Conservation (phyloP, 2,329 filamentous ascomycete genomes). For the Aspergillus pseudotamarii region DNA sequence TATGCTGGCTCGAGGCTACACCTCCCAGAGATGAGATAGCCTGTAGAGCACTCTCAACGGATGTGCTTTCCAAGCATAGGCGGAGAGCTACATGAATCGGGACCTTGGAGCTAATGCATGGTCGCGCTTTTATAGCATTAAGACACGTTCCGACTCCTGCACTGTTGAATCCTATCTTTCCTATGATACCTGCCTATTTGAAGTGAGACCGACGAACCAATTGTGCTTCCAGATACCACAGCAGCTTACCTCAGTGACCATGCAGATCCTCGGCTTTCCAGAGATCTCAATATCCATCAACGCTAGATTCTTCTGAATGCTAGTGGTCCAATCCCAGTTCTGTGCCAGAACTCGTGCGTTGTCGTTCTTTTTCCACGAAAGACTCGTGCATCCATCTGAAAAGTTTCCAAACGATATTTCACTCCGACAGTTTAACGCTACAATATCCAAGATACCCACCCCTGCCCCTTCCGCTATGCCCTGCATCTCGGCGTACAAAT, state of each 20-base stretch:
- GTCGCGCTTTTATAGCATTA: slow-evolving; percentile 63
- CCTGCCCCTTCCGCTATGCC: slow-evolving; percentile 59
- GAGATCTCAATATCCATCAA: slow-evolving; percentile 50
- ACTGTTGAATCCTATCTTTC: slow-evolving; percentile 67
- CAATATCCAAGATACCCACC: slow-evolving; percentile 53
- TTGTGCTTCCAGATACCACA: background rate
- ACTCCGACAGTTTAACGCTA: slow-evolving; percentile 62
- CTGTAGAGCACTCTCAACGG: slow-evolving; percentile 50
- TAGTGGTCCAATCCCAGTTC: slow-evolving; percentile 63
- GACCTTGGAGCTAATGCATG: slow-evolving; percentile 54
- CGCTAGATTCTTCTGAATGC: slow-evolving; percentile 57
- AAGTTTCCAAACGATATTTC: slow-evolving; percentile 62
- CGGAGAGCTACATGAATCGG: slow-evolving; percentile 66
- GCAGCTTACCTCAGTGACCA: slow-evolving; percentile 53
- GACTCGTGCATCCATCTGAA: slow-evolving; percentile 60
- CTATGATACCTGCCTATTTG: slow-evolving; percentile 56
- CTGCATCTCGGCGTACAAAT: slow-evolving; percentile 49
- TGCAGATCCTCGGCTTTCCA: slow-evolving; percentile 53
- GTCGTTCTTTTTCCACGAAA: slow-evolving; percentile 52
- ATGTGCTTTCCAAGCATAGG: slow-evolving; percentile 55
- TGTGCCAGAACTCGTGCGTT: slow-evolving; percentile 50
- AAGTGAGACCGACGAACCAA: background rate
- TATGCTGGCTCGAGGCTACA: slow-evolving; percentile 59
- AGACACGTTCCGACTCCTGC: slow-evolving; percentile 61
- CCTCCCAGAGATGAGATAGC: slow-evolving; percentile 51